Evolutionary conservation across 2,329 filamentous ascomycete species (phyloP).

Genomic region (Cryphonectria radicalis): DNA sequence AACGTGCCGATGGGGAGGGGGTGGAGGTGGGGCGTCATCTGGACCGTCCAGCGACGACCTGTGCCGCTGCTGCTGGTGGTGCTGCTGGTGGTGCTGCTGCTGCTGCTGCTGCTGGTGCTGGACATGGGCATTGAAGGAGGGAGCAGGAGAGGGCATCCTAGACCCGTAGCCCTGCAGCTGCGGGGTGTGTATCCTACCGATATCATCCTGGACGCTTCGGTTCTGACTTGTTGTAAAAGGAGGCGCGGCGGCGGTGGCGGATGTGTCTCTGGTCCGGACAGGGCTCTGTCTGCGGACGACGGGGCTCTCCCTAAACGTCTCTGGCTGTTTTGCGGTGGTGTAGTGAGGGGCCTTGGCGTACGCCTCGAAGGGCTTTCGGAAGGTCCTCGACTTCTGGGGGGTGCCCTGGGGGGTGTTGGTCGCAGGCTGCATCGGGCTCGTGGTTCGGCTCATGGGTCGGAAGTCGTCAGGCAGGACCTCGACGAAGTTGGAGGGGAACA

Average conservation of each 20-base stretch:
- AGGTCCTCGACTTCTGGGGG: slow-evolving; percentile 64
- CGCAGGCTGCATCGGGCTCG: slow-evolving; percentile 60
- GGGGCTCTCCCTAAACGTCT: slow-evolving; percentile 55
- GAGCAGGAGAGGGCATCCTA: slow-evolving; percentile 45
- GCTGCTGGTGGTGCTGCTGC: slow-evolving; percentile 27
- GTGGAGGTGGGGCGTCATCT: slow-evolving; percentile 75
- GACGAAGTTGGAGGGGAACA: slow-evolving; percentile 98
- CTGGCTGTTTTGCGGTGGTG: slow-evolving; percentile 64
- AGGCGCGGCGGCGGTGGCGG: slow-evolving; percentile 9
- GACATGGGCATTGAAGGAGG: slow-evolving; percentile 39
- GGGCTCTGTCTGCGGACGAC: slow-evolving; percentile 43
- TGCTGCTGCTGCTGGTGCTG: slow-evolving; percentile 29
- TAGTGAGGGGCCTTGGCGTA: slow-evolving; percentile 70
- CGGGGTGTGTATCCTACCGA: slow-evolving; percentile 37
- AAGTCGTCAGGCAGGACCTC: slow-evolving; percentile 85
- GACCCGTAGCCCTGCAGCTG: slow-evolving; percentile 40
- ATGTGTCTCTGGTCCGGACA: slow-evolving; percentile 38
- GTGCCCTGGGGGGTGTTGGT: slow-evolving; percentile 58
- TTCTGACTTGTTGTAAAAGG: slow-evolving; percentile 20
- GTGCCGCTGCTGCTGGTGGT: slow-evolving; percentile 32
- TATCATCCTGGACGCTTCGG: slow-evolving; percentile 32
- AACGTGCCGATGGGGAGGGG: slow-evolving; percentile 78
- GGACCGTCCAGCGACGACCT: slow-evolving; percentile 41
- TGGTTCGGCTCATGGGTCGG: slow-evolving; percentile 70
- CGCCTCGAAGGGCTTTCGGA: slow-evolving; percentile 69